Percentiles rank a stretch among this genome's conserved stretches.
Conservation (phyloP, 2,329 filamentous ascomycete genomes). For the Fusarium transvaalense region DNA sequence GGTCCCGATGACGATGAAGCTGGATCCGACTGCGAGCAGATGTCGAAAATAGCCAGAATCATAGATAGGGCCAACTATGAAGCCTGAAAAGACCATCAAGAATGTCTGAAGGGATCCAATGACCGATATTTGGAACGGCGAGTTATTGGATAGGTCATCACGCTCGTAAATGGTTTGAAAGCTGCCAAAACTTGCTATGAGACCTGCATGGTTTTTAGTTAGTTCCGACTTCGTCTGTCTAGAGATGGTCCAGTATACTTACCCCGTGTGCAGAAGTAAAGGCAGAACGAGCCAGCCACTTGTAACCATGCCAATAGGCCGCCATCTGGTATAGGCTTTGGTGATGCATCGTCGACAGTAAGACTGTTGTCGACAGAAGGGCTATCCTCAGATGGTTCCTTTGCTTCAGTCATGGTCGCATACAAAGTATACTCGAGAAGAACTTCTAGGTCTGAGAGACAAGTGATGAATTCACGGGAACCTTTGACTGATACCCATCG, state of each 20-base stretch:
- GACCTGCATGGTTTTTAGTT: constrained; percentile 9
- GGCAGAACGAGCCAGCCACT: constrained; percentile 39
- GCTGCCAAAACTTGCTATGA: constrained; percentile 43
- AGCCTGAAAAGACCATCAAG: constrained; percentile 44
- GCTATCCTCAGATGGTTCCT: neutral
- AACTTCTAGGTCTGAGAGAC: no score
- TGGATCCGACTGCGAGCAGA: constrained; percentile 27
- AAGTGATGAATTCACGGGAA: no score
- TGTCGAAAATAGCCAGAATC: constrained; percentile 41
- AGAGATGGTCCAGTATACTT: neutral
- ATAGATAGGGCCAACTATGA: constrained; percentile 40
- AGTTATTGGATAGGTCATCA: constrained; percentile 3
- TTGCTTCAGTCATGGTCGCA: neutral
- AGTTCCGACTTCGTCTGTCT: neutral
- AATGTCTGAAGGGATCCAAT: constrained; percentile 41
- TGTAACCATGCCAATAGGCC: constrained; percentile 43
- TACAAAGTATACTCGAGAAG: no score
- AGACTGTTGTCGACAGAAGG: neutral
- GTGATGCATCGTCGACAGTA: neutral
- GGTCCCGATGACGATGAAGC: constrained; percentile 36
- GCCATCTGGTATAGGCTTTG: constrained; percentile 20
- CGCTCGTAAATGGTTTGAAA: constrained; percentile 47
- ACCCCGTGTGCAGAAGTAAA: constrained; percentile 47
- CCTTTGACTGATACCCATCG: no score
- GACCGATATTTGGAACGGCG: constrained; percentile 42